Base-by-base conservation (phyloP, 202 grass and related monocot genomes). In the Elaeis oleifera region DNA sequence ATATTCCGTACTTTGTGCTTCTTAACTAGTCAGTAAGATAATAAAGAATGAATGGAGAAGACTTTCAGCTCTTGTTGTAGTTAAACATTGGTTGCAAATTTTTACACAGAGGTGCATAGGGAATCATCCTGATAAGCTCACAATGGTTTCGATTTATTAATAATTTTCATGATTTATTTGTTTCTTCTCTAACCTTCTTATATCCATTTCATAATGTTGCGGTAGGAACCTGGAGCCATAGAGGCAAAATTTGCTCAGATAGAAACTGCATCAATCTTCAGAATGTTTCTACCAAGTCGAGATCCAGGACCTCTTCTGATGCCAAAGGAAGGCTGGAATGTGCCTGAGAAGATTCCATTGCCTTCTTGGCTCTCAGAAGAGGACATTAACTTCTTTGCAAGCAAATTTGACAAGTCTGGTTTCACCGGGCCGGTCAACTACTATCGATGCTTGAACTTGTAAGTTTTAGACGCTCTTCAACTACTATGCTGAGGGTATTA, bases 401-500 rank as follows among this genome's bases (percentile, higher is more conserved):
- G 72, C 22, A 74, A 82, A 31, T 94, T 85, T 50, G 64, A 64
- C 48, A 88, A 80, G 71, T 74, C 81, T 75, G 84, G 81, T 7
- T 94, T 94, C 14, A 77, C 72, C 26, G 84, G 81, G 59, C 84
- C 84, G 19, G 18, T 94, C 63, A 88, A 94, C 77, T 94, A 94
- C 57, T 94, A 94, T 70, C 71, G 81, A 53, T 94, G 84, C 53
- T 39, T 89, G 28, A 67, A 89, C 53, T 36, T 89, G 85, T 89
- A 78, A 84, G 85, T 73, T 3, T 61, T 49, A 21, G 36, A 44
- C 9, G 3, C 5, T 11, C 9, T 44, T 44, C 36, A 44, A 44
- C 28, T 29, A 6, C 28, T 1, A 29, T 26, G 0, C 5, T 39
- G 6, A 13, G 9, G 61, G 21, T 4, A 60, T 8, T 15, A 28